Conservation (phyloP, 1,139 yeast genomes). For the Zygosaccharomyces pseudobailii region DNA sequence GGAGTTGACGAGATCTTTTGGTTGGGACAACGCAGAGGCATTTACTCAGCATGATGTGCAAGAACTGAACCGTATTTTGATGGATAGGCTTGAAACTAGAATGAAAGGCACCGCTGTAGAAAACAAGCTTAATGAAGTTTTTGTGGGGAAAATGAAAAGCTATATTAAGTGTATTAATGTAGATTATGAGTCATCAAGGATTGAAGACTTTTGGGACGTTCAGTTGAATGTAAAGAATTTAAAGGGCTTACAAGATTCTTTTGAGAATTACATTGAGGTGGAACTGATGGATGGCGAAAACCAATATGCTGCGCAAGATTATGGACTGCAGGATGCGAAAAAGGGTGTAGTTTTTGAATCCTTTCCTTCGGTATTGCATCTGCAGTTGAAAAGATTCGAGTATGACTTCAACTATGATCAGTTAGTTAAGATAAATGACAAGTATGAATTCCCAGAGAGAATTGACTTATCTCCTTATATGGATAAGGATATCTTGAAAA, state of each 20-base stretch:
- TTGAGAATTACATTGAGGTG: conserved; percentile 79
- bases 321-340: conserved; percentile 91
- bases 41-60: conserved; percentile 98
- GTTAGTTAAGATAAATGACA: conserved; percentile 86
- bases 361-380: conserved; percentile 88
- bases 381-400: conserved; percentile 91
- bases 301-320: conserved; percentile 89
- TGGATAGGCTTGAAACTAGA: conserved; percentile 88
- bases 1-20: conserved; percentile 86
- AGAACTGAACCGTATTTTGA: conserved; percentile 87
- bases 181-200: conserved; percentile 88
- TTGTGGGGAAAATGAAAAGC: conserved; percentile 96
- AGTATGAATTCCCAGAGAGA: conserved; percentile 81
- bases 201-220: conserved; percentile 97
- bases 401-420: conserved; percentile 89
- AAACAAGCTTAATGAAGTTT: conserved; percentile 70
- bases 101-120: conserved; percentile 90
- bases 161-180: conserved; percentile 90
- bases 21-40: conserved; percentile 96
- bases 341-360: conserved; percentile 91
- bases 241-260: conserved; percentile 66
- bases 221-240: conserved; percentile 90
- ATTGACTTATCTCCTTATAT: conserved; percentile 78
- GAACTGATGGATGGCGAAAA: conserved; percentile 93
- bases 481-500: conserved; percentile 52